A percentile compares a stretch with the other conserved stretches of the same genome.
These are phyloP conservation scores for Silene latifolia DNA, from an alignment of 148 eudicot genomes.

Conservation along the genomic window DNA sequence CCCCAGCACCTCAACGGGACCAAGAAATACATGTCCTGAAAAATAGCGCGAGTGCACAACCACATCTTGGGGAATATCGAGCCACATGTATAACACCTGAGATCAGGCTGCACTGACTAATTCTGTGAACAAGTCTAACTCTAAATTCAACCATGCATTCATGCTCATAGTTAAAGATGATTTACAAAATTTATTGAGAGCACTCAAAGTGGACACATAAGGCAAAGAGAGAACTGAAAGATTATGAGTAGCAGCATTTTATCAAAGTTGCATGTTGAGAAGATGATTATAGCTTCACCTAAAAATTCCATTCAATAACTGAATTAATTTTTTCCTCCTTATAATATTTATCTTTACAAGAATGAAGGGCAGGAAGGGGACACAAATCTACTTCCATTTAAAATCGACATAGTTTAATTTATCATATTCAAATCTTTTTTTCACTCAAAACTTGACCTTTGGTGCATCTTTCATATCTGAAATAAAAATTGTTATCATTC, in stretches of 20 bases:
- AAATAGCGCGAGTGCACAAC: not conserved
- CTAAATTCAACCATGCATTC: too few species aligned
- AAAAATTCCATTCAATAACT: not conserved
- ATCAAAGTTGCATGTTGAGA: not conserved
- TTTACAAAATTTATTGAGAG: not conserved
- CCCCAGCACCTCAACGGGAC: too few species aligned
- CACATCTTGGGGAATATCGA: too few species aligned
- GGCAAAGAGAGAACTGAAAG: not conserved
- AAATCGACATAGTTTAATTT: not conserved
- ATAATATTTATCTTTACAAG: not conserved
- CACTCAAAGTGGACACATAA: not conserved
- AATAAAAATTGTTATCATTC: not conserved
- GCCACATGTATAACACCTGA: too few species aligned
- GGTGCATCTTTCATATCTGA: not conserved
- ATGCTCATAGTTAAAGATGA: too few species aligned
- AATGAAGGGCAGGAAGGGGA: not conserved
- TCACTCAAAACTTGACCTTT: not conserved
- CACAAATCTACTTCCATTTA: not conserved
- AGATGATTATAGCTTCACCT: not conserved
- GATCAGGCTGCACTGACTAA: too few species aligned
- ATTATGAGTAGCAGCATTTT: conserved; percentile 1
- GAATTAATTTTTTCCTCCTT: not conserved
- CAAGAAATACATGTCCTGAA: too few species aligned
- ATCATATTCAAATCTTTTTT: not conserved
- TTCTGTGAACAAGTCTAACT: too few species aligned